These are phyloP conservation scores for Penicillium sp. DNA, from an alignment of 2,329 filamentous ascomycete species.

Conservation along the genomic window DNA sequence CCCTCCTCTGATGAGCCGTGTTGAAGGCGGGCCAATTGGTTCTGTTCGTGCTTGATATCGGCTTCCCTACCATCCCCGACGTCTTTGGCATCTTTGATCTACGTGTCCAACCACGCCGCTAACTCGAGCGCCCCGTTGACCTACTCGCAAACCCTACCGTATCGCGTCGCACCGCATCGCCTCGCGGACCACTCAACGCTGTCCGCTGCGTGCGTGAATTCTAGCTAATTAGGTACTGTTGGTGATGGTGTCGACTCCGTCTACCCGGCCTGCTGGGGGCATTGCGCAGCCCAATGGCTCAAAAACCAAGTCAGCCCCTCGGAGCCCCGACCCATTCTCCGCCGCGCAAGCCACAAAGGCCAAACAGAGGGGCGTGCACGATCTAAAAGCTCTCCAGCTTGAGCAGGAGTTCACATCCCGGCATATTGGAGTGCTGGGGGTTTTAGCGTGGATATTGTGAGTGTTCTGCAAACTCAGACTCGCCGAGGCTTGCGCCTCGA, in stretches of 20 bases:
- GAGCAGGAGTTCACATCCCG: conserved; percentile 41
- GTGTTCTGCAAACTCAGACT: conserved; percentile 13
- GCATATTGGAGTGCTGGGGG: conserved; percentile 38
- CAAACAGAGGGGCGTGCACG: conserved; percentile 28
- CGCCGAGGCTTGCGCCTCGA: neutral
- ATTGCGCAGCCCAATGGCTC: conserved; percentile 1
- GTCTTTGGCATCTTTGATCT: too few relatives aligned
- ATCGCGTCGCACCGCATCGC: neutral
- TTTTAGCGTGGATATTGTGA: conserved; percentile 44
- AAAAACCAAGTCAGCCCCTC: conserved; percentile 1
- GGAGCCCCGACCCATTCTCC: conserved; percentile 1
- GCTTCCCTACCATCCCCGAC: conserved; percentile 18
- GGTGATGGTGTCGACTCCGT: conserved; percentile 9
- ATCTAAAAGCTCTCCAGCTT: conserved; percentile 27
- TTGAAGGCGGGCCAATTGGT: conserved; percentile 14
- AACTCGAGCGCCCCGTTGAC: neutral
- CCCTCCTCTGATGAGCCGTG: conserved; percentile 4
- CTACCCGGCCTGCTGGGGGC: conserved; percentile 1
- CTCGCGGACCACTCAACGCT: neutral
- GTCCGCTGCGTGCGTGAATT: too few relatives aligned
- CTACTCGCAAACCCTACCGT: conserved; percentile 1
- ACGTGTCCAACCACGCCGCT: neutral
- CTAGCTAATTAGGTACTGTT: too few relatives aligned
- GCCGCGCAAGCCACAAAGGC: conserved; percentile 12
- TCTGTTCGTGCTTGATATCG: conserved; percentile 15